These are phyloP conservation scores for Ceratobasidium sp. DNA, from an alignment of 1,284 basidiomycete species.

Conservation along the genomic window DNA sequence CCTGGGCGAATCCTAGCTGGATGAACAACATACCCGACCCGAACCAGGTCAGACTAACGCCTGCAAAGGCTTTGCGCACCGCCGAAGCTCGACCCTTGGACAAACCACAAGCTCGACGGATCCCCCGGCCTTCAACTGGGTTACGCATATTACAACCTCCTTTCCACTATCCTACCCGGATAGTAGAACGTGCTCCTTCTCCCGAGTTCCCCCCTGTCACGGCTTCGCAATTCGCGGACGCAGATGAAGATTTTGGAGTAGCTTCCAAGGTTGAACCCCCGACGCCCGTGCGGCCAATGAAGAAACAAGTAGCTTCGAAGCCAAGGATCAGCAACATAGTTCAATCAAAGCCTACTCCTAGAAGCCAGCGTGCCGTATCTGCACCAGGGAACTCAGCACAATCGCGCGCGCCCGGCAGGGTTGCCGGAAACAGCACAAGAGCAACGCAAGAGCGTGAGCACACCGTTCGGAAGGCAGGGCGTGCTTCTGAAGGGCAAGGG, in stretches of 20 bases:
- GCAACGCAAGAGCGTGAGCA: background rate
- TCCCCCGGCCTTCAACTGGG: background rate
- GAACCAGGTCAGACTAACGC: background rate
- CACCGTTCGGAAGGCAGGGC: background rate
- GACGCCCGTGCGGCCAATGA: conserved; percentile 12
- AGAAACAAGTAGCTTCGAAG: background rate
- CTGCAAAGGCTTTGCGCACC: no score
- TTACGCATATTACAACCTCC: background rate
- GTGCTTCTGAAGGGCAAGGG: background rate
- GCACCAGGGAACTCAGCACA: background rate
- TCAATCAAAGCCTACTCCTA: conserved; percentile 9
- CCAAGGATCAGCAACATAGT: background rate
- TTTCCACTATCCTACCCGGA: background rate
- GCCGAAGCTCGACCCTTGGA: background rate
- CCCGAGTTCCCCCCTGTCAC: conserved; percentile 21
- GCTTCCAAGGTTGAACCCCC: conserved; percentile 15
- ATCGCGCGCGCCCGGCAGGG: background rate
- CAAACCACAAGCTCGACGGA: background rate
- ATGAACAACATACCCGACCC: background rate
- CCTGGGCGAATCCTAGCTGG: conserved; percentile 29
- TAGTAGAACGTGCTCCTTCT: background rate
- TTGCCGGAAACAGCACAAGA: background rate
- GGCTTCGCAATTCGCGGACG: conserved; percentile 34
- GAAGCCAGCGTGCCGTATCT: conserved; percentile 1
- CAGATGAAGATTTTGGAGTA: conserved; percentile 14